Conservation (phyloP, 805 yeast species). For the Saccharomyces mikatae region DNA sequence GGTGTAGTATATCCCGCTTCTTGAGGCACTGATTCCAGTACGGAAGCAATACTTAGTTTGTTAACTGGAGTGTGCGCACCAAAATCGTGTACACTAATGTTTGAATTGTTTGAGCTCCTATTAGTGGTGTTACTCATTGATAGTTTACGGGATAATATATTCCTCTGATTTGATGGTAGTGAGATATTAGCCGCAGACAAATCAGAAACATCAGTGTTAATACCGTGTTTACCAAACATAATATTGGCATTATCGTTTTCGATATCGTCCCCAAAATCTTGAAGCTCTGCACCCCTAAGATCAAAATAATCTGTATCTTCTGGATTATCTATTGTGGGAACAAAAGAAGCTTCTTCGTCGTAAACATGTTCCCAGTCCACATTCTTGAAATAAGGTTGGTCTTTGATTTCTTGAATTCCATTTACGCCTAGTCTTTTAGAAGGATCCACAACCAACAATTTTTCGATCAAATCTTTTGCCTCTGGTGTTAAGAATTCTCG, state of each 20-base stretch:
- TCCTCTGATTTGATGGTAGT: not conserved
- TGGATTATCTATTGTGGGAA: constrained; percentile 71
- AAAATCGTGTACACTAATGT: constrained; percentile 6
- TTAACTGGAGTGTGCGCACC: constrained; percentile 14
- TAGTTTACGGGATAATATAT: constrained; percentile 5
- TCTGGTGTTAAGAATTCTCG: constrained; percentile 48
- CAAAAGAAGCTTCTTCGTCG: constrained; percentile 68
- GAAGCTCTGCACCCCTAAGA: constrained; percentile 72
- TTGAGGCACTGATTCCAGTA: constrained; percentile 20
- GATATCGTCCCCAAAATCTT: constrained; percentile 28
- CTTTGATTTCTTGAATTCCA: constrained; percentile 72
- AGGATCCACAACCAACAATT: constrained; percentile 58
- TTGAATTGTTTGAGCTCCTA: constrained; percentile 4
- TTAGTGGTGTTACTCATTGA: constrained; percentile 8
- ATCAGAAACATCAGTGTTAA: constrained; percentile 16
- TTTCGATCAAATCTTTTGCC: constrained; percentile 67
- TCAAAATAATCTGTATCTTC: constrained; percentile 91
- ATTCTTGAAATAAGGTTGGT: constrained; percentile 67
- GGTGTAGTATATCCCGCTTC: constrained; percentile 4
- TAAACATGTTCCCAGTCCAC: constrained; percentile 71
- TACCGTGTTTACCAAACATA: not conserved
- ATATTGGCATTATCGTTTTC: constrained; percentile 7
- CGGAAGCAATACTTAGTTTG: constrained; percentile 25
- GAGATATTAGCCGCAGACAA: constrained; percentile 2
- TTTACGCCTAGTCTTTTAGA: constrained; percentile 61